Evolutionary conservation across 2,329 filamentous ascomycete genomes (phyloP).

Genomic region (Phialophora verrucosa): DNA sequence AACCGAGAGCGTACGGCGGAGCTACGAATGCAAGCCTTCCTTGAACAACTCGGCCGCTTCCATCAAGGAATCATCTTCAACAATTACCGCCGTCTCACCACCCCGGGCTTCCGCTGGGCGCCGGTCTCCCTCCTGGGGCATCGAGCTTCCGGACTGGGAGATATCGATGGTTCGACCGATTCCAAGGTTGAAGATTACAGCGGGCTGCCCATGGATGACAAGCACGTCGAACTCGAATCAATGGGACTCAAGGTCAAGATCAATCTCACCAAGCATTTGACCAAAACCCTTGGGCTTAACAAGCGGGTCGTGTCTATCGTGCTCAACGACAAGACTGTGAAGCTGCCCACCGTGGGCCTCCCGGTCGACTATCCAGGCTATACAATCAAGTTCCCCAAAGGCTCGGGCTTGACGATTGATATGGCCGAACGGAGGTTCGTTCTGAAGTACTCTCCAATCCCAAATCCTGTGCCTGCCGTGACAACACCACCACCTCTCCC

Average conservation of each 20-base stretch:
- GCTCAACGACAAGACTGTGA: conserved; percentile 2
- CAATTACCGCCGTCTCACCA: conserved; percentile 2
- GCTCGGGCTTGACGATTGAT: conserved; percentile 3
- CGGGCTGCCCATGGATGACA: neutral
- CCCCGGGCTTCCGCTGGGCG: neutral
- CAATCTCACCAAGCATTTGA: conserved; percentile 7
- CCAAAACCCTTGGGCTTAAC: conserved; percentile 2
- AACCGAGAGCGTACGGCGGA: conserved; percentile 2
- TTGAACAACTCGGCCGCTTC: conserved; percentile 4
- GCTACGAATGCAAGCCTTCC: conserved; percentile 8
- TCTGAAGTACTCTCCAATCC: neutral
- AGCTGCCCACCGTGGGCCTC: conserved; percentile 3
- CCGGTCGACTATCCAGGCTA: conserved; percentile 6
- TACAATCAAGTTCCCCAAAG: conserved; percentile 5
- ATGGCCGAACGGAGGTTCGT: conserved; percentile 7
- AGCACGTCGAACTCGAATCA: conserved; percentile 2
- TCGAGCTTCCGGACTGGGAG: conserved; percentile 1
- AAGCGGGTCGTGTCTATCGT: conserved; percentile 7
- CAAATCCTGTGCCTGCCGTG: neutral
- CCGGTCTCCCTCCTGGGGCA: neutral
- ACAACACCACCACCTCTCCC: neutral
- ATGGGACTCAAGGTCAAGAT: conserved; percentile 7
- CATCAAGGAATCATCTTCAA: conserved; percentile 6
- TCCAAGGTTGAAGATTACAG: conserved; percentile 10
- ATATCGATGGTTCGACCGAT: conserved; percentile 1